phyloP scores from a whole-genome alignment of 805 yeast genomes.

The Wickerhamiella azyma region DNA sequence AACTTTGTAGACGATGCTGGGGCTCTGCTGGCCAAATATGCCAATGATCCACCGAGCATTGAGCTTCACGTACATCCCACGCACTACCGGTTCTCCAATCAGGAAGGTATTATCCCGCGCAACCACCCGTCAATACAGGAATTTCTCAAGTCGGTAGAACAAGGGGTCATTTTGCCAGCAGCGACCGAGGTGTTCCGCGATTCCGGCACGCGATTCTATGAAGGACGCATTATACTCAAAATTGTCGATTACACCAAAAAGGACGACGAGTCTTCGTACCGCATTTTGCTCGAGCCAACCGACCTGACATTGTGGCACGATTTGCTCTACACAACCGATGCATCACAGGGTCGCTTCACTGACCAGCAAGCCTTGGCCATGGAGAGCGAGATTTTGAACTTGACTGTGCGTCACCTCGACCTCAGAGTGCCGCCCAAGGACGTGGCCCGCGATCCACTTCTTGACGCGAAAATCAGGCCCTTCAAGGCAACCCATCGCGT shows the following conservation, averaged over 20 bases:
- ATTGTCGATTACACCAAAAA: slow-evolving; percentile 54
- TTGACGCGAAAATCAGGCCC: slow-evolving; percentile 6
- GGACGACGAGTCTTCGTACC: slow-evolving; percentile 33
- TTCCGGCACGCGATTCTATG: slow-evolving; percentile 70
- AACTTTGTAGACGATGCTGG: slow-evolving; percentile 48
- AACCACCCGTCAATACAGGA: slow-evolving; percentile 58
- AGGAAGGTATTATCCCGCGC: slow-evolving; percentile 76
- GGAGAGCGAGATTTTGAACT: slow-evolving; percentile 74
- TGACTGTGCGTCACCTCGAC: slow-evolving; percentile 67
- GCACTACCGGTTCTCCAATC: slow-evolving; percentile 82
- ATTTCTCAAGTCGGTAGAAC: slow-evolving; percentile 64
- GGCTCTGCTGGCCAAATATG: slow-evolving; percentile 62
- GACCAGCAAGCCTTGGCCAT: slow-evolving; percentile 67
- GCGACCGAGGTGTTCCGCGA: slow-evolving; percentile 81
- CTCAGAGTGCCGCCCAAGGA: slow-evolving; percentile 43
- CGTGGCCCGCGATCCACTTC: slow-evolving; percentile 4
- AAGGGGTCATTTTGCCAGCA: slow-evolving; percentile 77
- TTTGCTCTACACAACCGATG: slow-evolving; percentile 69
- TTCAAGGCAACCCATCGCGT: slow-evolving; percentile 18
- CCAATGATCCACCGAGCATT: slow-evolving; percentile 62
- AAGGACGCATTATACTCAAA: slow-evolving; percentile 77
- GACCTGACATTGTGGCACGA: slow-evolving; percentile 75
- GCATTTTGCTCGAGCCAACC: slow-evolving; percentile 69
- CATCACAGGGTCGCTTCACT: slow-evolving; percentile 49
- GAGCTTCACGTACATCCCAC: slow-evolving; percentile 86